Base-by-base conservation (phyloP, 1,284 basidiomycete species). In the Phellopilus nigrolimitatus region DNA sequence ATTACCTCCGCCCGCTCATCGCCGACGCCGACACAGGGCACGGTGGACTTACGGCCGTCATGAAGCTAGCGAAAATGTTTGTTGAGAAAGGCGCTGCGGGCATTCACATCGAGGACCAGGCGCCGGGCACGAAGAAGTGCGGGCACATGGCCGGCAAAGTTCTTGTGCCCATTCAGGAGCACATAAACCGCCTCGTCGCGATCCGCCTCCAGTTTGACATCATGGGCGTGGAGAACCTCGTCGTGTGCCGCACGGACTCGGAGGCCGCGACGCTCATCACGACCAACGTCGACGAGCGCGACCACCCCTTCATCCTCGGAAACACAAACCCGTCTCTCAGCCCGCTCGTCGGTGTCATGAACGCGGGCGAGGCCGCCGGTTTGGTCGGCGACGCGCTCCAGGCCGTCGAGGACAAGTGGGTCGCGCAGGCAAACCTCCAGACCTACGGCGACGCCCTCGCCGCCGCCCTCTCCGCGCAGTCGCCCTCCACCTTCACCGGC, bases 201-300 rank as follows among this genome's bases (percentile, higher is more conserved):
- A 87, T 88, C 66, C 81, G 86, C 39, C 72, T 87, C 44, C 86
- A 88, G 70, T 86, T 81, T 67, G 86, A 89, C 65, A 82, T 89
- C 60, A 86, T 88, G 84, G 85, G 84, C 58, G 82, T 84, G 51
- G 76, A 81, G 64, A 88, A 86, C 70, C 76, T 88, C 56, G 81
- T 85, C 60, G 76, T 89, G 54, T 84, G 84, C 6, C 78, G 85
- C 54, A 89, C 85, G 46, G 85, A 88, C 66, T 85, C 84, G 8
- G 84, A 98, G 69, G 95, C 95, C 6, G 95, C 95, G 3, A 98
- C 95, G 1, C 82, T 99, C 59, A 91, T 99, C 74, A 91, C 94
- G 47, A 87, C 91, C 62, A 98, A 98, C 72, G 92, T 99, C 57
- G 97, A 99, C 70, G 84, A 88, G 62, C 88, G 95, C 34, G 95